Evolutionary conservation across 768 basidiomycete genomes (phyloP).

Genomic region (Panaeolus papilionaceus): DNA sequence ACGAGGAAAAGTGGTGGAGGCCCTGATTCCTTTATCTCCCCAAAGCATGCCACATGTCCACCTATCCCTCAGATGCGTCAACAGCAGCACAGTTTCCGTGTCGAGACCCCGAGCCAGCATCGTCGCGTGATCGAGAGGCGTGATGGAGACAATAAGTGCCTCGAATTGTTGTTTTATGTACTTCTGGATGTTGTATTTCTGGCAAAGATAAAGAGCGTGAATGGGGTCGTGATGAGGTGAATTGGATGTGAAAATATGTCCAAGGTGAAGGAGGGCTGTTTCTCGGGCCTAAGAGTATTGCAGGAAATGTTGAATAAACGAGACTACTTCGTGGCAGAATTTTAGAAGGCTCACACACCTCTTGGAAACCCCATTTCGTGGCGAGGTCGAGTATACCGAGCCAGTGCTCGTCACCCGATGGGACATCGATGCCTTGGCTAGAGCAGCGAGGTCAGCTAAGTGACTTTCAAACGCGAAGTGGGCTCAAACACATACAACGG

Average conservation of each 20-base stretch:
- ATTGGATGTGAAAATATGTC: not conserved
- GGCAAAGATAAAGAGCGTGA: not conserved
- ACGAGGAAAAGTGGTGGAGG: not conserved
- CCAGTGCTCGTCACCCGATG: not conserved
- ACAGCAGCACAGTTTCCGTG: not conserved
- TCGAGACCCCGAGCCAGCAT: not conserved
- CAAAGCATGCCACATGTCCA: not conserved
- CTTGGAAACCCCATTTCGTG: not conserved
- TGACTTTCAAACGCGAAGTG: too few relatives aligned
- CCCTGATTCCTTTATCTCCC: not conserved
- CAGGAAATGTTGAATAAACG: not conserved
- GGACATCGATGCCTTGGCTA: not conserved
- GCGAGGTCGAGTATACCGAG: not conserved
- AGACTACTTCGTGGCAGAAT: too few relatives aligned
- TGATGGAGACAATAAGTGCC: not conserved
- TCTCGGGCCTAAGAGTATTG: not conserved
- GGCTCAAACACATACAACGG: slow-evolving; percentile 22
- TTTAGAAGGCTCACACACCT: not conserved
- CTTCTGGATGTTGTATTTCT: slow-evolving; percentile 1
- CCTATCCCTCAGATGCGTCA: not conserved
- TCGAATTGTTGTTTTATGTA: not conserved
- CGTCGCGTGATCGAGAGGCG: not conserved
- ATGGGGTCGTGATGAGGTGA: not conserved
- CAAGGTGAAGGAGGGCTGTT: not conserved
- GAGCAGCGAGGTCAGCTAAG: too few relatives aligned